A percentile compares a stretch with the other conserved stretches of the same genome.
These are phyloP conservation scores for Stereum hirsutum DNA, from an alignment of 1,284 basidiomycete genomes.

Conservation along the genomic window DNA sequence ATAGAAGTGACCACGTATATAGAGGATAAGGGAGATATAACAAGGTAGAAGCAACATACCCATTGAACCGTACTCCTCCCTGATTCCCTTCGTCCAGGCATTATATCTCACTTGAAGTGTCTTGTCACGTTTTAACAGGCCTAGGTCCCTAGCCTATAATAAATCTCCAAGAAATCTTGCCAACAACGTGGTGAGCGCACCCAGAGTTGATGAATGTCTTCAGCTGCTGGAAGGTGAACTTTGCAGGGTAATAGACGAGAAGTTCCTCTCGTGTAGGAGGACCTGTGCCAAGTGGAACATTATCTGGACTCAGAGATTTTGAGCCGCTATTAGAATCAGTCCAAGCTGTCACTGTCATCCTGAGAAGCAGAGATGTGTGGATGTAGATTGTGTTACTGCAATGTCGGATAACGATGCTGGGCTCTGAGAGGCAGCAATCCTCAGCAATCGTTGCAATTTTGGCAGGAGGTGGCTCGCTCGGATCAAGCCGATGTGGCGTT, in stretches of 20 bases:
- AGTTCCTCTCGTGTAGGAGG: slow-evolving; percentile 62
- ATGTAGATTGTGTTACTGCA: background rate
- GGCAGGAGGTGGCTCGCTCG: background rate
- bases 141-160: slow-evolving; percentile 50
- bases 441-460: background rate
- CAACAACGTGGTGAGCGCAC: too few relatives aligned
- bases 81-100: slow-evolving; percentile 47
- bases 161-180: too few relatives aligned
- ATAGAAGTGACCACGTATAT: too few relatives aligned
- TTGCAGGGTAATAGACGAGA: slow-evolving; percentile 55
- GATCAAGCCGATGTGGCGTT: too few relatives aligned
- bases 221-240: slow-evolving; percentile 67
- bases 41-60: slow-evolving; percentile 29
- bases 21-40: background rate
- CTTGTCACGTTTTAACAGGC: slow-evolving; percentile 65
- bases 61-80: slow-evolving; percentile 51
- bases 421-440: background rate
- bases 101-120: slow-evolving; percentile 58
- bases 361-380: background rate
- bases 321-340: slow-evolving; percentile 1
- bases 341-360: background rate
- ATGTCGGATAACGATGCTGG: background rate
- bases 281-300: slow-evolving; percentile 39
- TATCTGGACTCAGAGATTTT: slow-evolving; percentile 8
- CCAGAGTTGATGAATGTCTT: slow-evolving; percentile 72